A percentile compares a stretch with the other conserved stretches of the same genome.
Evolutionary conservation across 1,139 yeast genomes (phyloP).

Genomic region (Tardiomyces digboiensis): DNA sequence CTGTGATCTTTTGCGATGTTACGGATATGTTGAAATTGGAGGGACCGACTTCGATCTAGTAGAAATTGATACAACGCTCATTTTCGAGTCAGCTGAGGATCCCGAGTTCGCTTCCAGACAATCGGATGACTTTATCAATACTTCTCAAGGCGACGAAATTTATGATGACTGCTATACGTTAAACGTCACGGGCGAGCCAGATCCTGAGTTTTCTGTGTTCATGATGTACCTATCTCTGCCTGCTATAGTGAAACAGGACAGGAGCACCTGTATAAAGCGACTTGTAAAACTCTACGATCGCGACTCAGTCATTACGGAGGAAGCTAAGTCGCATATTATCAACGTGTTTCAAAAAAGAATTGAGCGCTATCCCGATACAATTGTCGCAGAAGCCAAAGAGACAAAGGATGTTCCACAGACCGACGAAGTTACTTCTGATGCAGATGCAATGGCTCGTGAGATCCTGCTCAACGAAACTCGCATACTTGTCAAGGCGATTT

Average conservation of each 20-base stretch:
- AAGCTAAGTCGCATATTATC: slow-evolving; percentile 11
- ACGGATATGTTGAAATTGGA: slow-evolving; percentile 76
- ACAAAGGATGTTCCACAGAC: slow-evolving; percentile 4
- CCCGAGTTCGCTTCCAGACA: slow-evolving; percentile 8
- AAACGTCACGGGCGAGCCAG: slow-evolving; percentile 1
- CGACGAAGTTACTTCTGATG: slow-evolving; percentile 13
- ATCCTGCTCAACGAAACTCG: slow-evolving; percentile 18
- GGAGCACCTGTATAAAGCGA: slow-evolving; percentile 6
- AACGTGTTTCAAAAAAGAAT: slow-evolving; percentile 12
- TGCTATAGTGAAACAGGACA: not conserved
- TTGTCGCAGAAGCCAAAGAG: slow-evolving; percentile 8
- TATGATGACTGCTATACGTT: slow-evolving; percentile 6
- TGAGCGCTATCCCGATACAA: slow-evolving; percentile 10
- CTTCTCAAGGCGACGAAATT: slow-evolving; percentile 10
- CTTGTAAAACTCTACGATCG: slow-evolving; percentile 8
- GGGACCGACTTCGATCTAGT: slow-evolving; percentile 79
- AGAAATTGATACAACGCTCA: slow-evolving; percentile 37
- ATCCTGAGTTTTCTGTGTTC: not conserved
- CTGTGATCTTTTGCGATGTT: slow-evolving; percentile 76
- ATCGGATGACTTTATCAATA: slow-evolving; percentile 5
- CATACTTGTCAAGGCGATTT: slow-evolving; percentile 7
- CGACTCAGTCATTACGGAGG: slow-evolving; percentile 7
- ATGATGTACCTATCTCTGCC: not conserved
- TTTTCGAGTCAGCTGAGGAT: slow-evolving; percentile 10
- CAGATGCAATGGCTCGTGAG: slow-evolving; percentile 16